Conservation (phyloP, 192 early-diverging fungal species). For the Backusella circina region DNA sequence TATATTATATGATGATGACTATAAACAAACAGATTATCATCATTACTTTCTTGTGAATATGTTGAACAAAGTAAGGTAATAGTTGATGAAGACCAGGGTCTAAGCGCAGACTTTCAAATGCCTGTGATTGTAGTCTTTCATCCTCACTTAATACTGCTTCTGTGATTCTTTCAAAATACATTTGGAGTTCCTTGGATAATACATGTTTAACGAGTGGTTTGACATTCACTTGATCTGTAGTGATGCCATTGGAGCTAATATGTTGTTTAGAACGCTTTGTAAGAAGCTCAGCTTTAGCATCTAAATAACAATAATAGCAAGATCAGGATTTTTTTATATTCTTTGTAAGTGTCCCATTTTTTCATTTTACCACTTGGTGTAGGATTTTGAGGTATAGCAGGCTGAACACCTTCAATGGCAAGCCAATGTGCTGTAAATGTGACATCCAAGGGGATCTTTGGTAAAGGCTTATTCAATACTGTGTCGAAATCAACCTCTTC, state of each 20-base stretch:
- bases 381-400: slow-evolving; percentile 94
- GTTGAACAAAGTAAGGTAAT: slow-evolving; percentile 92
- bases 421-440: slow-evolving; percentile 95
- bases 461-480: slow-evolving; percentile 80
- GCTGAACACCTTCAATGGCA: slow-evolving; percentile 99
- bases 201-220: slow-evolving; percentile 86
- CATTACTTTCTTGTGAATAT: slow-evolving; percentile 71
- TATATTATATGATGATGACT: slow-evolving; percentile 23
- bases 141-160: slow-evolving; percentile 70
- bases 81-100: slow-evolving; percentile 96
- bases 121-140: slow-evolving; percentile 62
- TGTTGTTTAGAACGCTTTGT: slow-evolving; percentile 41
- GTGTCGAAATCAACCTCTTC: slow-evolving; percentile 92
- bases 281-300: slow-evolving; percentile 53
- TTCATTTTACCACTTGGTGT: slow-evolving; percentile 51
- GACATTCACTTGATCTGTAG: slow-evolving; percentile 41
- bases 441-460: slow-evolving; percentile 86
- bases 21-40: not conserved
- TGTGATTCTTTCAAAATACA: slow-evolving; percentile 92
- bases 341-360: not conserved
- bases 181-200: slow-evolving; percentile 88
- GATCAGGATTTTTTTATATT: not conserved
- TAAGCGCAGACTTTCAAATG: slow-evolving; percentile 75
- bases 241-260: slow-evolving; percentile 14
- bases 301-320: slow-evolving; percentile 12